Base-by-base conservation (phyloP, 495 filamentous ascomycete species). In the Oidiodendron maius region DNA sequence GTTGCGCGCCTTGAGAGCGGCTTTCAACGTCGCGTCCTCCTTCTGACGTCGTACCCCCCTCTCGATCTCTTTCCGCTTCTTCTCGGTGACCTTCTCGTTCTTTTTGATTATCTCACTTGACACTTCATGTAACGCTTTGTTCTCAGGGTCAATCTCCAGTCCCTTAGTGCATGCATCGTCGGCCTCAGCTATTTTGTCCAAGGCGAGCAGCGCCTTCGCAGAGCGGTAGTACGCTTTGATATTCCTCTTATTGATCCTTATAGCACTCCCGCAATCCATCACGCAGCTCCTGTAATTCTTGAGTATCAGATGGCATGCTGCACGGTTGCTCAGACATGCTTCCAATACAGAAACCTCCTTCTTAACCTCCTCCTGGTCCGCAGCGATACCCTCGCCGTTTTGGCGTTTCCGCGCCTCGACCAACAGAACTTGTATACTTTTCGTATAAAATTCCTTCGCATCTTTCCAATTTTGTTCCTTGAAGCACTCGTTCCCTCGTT, bases 171-270 rank as follows among this genome's bases (percentile, higher is more conserved):
- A 86, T 3, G 84, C 80, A 60, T 95, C 88, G 52, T 81, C 74
- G 4, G 93, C 89, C 61, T 93, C 88, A 10, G 64, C 58, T 43
- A 93, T 64, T 59, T 82, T 83, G 53, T 81, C 79, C 5, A 96
- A 74, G 6, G 82, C 79, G 16, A 89, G 69, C 50, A 93, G 74
- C 4, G 93, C 91, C 52, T 73, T 70, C 0, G 84, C 76, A 22
- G 84, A 86, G 46, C 93, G 84, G 63, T 96, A 97, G 61, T 80
- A 86, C 3, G 91, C 89, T 67, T 98, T 98, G 58, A 91, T 61
- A 61, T 93, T 94, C 41, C 53, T 63, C 4, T 81, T 74, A 64
- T 95, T 90, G 21, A 95, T 71, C 26, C 80, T 78, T 34, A 98
- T 72, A 3, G 86, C 83, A n/a, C 77, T 69, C 2, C 85, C 84